Evolutionary conservation across 441 rosid species (phyloP), one percentile per base, ranked within the genome.

Genomic region (Melianthus villosus): DNA sequence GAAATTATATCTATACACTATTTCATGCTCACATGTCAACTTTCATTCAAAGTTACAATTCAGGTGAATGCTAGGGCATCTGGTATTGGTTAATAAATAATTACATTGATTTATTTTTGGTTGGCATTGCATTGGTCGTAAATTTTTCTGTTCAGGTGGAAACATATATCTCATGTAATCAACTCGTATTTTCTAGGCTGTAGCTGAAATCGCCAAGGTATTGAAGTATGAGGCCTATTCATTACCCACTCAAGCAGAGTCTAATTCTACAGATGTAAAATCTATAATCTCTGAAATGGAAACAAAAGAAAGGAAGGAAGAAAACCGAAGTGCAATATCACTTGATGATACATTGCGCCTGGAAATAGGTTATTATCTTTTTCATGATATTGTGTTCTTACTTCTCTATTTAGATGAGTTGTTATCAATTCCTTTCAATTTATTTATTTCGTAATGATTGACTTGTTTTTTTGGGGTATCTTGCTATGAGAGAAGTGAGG

Each of bases 181-280:
- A 14, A 42, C 44, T 30, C 64, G 38, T 50, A 32, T 42, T 40
- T 37, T 55, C 41, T 54, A 89, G 98, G 95, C 85, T 42, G 77
- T 89, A 18, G 69, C 56, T 43, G 92, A 84, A 68, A 75, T 89
- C 54, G 66, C 55, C 17, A 84, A 75, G 67, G 77, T 92, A 44
- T 67, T 71, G 16, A 84, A 67, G 65, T 64, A 30, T 9, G 92
- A 84, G 66, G 85, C 94, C 50, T 54, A 47, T 52, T 47, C 62
- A 20, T 62, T 89, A 56, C 83, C 77, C 8, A 39, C 43, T 15
- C 49, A 40, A 56, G 83, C 89, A 39, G 59, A 74, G 52, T 73
- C 68, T 38, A 45, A 55, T 46, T 51, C 57, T 38, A 50, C 38
- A 39, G 59, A 37, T 43, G 67, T 81, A 12, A 68, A 61, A 68